Evolutionary conservation across 306 rosid species (phyloP).

Genomic region (Hippophae gyantsensis): DNA sequence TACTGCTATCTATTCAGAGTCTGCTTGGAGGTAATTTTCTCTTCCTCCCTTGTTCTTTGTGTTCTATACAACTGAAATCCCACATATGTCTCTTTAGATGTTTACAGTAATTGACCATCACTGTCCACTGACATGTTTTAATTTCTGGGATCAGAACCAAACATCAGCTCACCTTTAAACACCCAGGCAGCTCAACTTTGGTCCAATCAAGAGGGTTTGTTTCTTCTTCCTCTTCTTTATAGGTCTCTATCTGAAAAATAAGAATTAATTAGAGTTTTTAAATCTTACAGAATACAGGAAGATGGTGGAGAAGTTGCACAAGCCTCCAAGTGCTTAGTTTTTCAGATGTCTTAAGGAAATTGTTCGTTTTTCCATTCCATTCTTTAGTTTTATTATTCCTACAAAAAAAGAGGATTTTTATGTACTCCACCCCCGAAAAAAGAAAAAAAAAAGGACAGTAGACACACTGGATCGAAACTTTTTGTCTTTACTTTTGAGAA

Average conservation of each 20-base stretch:
- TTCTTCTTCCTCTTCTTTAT: background rate
- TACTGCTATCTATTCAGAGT: constrained; percentile 70
- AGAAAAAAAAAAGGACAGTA: too few relatives aligned
- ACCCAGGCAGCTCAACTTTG: constrained; percentile 90
- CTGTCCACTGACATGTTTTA: background rate
- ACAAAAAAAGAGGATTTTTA: too few relatives aligned
- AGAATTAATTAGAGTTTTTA: constrained; percentile 2
- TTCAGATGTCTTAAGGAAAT: too few relatives aligned
- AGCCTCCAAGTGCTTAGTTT: constrained; percentile 33
- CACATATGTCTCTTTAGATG: background rate
- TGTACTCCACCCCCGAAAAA: too few relatives aligned
- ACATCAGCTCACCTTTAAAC: constrained; percentile 83
- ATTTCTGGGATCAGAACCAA: constrained; percentile 45
- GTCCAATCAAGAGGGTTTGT: constrained; percentile 88
- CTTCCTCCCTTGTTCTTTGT: background rate
- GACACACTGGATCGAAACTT: too few relatives aligned
- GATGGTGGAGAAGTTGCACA: constrained; percentile 89
- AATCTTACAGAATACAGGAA: constrained; percentile 63
- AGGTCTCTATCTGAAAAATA: background rate
- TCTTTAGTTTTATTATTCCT: too few relatives aligned
- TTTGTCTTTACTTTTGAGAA: too few relatives aligned
- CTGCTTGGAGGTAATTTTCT: constrained; percentile 70
- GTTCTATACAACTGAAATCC: background rate
- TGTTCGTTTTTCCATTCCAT: too few relatives aligned
- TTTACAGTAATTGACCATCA: background rate